These are phyloP conservation scores for Capsella rubella DNA, from an alignment of 441 rosid species.

Conservation along the genomic window DNA sequence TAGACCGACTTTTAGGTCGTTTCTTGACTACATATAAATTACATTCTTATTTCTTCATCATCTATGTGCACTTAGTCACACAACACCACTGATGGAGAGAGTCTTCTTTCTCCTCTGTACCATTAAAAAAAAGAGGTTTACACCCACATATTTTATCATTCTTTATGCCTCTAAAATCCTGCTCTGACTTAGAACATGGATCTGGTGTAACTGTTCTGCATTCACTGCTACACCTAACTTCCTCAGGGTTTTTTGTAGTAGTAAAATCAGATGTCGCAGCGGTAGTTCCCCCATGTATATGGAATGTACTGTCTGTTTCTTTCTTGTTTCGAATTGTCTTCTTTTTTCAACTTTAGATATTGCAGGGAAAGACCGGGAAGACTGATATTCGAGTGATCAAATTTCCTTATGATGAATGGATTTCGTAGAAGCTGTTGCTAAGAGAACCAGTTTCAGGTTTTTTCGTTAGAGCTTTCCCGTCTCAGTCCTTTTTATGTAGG, in stretches of 20 bases:
- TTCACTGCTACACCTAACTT: slow-evolving; percentile 30
- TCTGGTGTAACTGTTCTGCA: slow-evolving; percentile 26
- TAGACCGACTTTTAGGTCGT: slow-evolving; percentile 50
- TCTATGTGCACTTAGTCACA: slow-evolving; percentile 36
- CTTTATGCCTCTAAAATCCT: slow-evolving; percentile 34
- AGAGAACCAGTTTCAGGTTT: slow-evolving; percentile 40
- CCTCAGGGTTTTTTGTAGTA: slow-evolving; percentile 31
- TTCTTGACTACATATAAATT: slow-evolving; percentile 43
- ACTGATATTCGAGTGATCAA: slow-evolving; percentile 27
- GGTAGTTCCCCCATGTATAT: slow-evolving; percentile 35
- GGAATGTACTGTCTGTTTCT: slow-evolving; percentile 31
- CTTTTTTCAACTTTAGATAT: slow-evolving; percentile 31
- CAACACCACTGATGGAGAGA: slow-evolving; percentile 36
- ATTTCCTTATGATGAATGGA: slow-evolving; percentile 24
- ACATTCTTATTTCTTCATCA: slow-evolving; percentile 37
- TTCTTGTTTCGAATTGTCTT: slow-evolving; percentile 37
- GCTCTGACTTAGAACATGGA: slow-evolving; percentile 37
- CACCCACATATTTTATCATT: slow-evolving; percentile 27
- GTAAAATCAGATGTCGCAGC: slow-evolving; percentile 36
- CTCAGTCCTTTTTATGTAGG: slow-evolving; percentile 6
- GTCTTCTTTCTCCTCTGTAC: slow-evolving; percentile 42
- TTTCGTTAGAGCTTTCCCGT: slow-evolving; percentile 28
- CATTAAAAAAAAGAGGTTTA: slow-evolving; percentile 39
- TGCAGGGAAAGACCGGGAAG: slow-evolving; percentile 42
- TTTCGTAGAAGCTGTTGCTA: slow-evolving; percentile 32